These are phyloP conservation scores for Agrocybe pediades DNA, from an alignment of 768 basidiomycete genomes.

Conservation along the genomic window DNA sequence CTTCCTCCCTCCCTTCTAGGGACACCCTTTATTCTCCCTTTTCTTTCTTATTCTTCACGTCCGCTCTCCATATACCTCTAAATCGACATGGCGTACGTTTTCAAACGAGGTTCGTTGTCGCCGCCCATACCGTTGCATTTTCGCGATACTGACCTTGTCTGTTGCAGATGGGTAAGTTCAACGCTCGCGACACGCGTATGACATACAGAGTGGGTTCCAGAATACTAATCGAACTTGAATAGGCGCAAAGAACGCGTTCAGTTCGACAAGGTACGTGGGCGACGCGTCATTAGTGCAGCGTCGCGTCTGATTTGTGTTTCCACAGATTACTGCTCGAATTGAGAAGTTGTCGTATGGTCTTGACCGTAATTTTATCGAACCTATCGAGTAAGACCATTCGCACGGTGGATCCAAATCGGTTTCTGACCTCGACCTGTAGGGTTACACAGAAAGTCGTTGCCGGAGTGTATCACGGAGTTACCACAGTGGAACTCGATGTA, in stretches of 20 bases:
- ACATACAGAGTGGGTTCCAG: conserved; percentile 30
- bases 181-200: conserved; percentile 27
- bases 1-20: not conserved
- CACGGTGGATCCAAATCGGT: conserved; percentile 2
- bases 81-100: conserved; percentile 35
- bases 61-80: conserved; percentile 2
- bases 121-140: not conserved
- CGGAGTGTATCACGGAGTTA: conserved; percentile 94
- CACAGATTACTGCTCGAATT: conserved; percentile 82
- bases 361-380: conserved; percentile 88
- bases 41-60: conserved; percentile 5
- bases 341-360: conserved; percentile 95
- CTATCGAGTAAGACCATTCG: conserved; percentile 71
- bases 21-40: not conserved
- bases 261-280: conserved; percentile 78
- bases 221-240: conserved; percentile 17
- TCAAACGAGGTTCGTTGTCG: conserved; percentile 39
- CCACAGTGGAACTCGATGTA: conserved; percentile 96
- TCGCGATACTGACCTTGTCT: conserved; percentile 6
- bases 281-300: conserved; percentile 3
- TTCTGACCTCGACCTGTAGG: conserved; percentile 36
- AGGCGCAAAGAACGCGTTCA: conserved; percentile 91
- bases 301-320: conserved; percentile 16
- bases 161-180: conserved; percentile 48
- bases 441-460: conserved; percentile 91